phyloP scores from a whole-genome alignment of 2,329 filamentous ascomycete genomes.

The Diplodia intermedia region DNA sequence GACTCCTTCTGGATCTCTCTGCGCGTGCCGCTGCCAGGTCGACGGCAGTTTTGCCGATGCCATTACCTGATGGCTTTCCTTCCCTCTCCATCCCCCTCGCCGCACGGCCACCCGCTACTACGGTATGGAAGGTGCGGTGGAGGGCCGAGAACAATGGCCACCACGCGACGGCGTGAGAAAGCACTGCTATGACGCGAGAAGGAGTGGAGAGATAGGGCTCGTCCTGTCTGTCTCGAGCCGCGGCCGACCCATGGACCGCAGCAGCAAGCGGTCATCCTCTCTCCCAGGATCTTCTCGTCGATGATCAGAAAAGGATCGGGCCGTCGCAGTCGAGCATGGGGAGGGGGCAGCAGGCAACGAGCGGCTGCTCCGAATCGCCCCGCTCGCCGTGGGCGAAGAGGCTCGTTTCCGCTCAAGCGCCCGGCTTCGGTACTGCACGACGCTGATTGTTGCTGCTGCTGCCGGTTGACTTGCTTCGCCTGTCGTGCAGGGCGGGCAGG shows the following conservation, averaged over 20 bases:
- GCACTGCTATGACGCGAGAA: background rate
- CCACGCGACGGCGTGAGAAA: background rate
- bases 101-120: too few species aligned
- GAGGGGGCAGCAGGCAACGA: too few species aligned
- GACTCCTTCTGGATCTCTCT: background rate
- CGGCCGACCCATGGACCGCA: background rate
- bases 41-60: background rate
- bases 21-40: background rate
- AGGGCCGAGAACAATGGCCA: background rate
- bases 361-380: background rate
- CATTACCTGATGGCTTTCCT: background rate
- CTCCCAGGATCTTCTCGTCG: background rate
- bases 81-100: background rate
- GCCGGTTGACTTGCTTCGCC: background rate
- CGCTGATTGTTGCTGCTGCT: too few species aligned
- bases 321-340: background rate
- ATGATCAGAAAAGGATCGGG: background rate
- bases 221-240: background rate
- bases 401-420: background rate
- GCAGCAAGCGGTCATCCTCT: background rate
- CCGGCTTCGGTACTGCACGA: background rate
- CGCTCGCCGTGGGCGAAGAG: background rate
- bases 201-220: background rate
- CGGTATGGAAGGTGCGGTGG: background rate
- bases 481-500: slow-evolving; percentile 10